Base-by-base conservation (phyloP, 2,329 filamentous ascomycete genomes). In the Aspergillus viridinutans region DNA sequence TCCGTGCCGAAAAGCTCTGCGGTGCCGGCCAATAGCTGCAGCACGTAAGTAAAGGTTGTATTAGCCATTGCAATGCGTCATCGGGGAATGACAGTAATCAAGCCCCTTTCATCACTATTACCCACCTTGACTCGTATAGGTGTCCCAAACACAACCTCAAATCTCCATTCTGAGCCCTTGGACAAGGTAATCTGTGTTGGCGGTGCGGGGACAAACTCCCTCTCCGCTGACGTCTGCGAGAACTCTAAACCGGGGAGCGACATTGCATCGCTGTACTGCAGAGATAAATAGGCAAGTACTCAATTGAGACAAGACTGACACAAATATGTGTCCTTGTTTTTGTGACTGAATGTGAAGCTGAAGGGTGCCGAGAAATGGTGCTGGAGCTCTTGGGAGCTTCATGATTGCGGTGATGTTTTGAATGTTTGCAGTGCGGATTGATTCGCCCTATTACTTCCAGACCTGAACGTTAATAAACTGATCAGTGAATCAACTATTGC, bases 1-100 rank as follows among this genome's bases (percentile, higher is more conserved):
- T 99, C 94, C 55, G 93, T 92, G 70, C 94, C 94, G 71, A 97
- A 96, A 69, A 96, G 86, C 74, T 99, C 94, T 50, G 93, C 94
- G 1, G 88, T 91, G 59, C 94, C 94, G 35, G 83, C 85, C 55
- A 90, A 76, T 26, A 97, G 80, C 78, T 92, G 56, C 47, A 52
- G 47, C 53, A 49, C 50, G 56, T 35, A 17, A 17, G 14, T 35
- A 17, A 17, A 17, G 14, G 32, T 3, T 17, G 32, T 38, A 38
- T 38, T 38, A 38, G 32, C 32, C 32, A 38, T 38, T 38, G 32
- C 32, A 38, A 17, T 38, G 32, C 32, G 32, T 38, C 32, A 3
- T 38, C 32, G 12, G 7, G 32, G 12, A 17, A 35, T 6, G 32
- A 35, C 12, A 35, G 32, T 17, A 6, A n/a, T 1, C 32, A 17